Evolutionary conservation across 2,329 filamentous ascomycete genomes (phyloP), one percentile per base, ranked within the genome.

Genomic region (Colletotrichum orbiculare): DNA sequence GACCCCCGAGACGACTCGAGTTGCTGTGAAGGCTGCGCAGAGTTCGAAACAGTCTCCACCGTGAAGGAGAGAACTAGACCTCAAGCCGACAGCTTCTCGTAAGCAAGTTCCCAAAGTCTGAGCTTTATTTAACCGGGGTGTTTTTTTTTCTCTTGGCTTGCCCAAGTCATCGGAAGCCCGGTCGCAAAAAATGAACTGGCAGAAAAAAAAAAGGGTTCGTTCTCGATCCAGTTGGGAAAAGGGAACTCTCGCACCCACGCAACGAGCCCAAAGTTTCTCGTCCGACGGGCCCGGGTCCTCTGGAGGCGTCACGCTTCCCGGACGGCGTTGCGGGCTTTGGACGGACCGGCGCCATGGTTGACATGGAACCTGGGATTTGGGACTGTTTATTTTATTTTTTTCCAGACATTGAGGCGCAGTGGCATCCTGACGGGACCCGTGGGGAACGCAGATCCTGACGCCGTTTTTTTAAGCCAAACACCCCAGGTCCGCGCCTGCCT

Each of bases 1-100:
- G 54, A 15, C 35, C 43, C n/a, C 43, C 48, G 39, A 47, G 12
- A 33, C 25, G 25, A 25, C 25, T 25, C 25, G 50, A 54, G 38
- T 41, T 54, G 35, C 50, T 37, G 50, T 38, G 50, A 46, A 25
- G 43, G 43, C 37, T 37, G 52, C 34, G 42, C 52, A 65, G 41
- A 65, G 63, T 65, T 63, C 63, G 43, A 57, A 62, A 65, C 58
- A 43, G 43, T 25, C 58, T 53, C 63, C 58, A 62, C 63, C 53
- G 37, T 25, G 25, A 25, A 48, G 17, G 35, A 58, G 55, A 46
- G 25, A 49, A 58, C 43, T 58, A 58, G 46, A 58, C 46, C 45
- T 58, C 47, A 48, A 33, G 4, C 55, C 46, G 25, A 39, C 46
- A 58, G 45, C 17, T 50, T 48, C 12, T 35, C 42, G 6, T 12